Conservation (phyloP, 2,329 filamentous ascomycete genomes). For the Xylaria sp. region DNA sequence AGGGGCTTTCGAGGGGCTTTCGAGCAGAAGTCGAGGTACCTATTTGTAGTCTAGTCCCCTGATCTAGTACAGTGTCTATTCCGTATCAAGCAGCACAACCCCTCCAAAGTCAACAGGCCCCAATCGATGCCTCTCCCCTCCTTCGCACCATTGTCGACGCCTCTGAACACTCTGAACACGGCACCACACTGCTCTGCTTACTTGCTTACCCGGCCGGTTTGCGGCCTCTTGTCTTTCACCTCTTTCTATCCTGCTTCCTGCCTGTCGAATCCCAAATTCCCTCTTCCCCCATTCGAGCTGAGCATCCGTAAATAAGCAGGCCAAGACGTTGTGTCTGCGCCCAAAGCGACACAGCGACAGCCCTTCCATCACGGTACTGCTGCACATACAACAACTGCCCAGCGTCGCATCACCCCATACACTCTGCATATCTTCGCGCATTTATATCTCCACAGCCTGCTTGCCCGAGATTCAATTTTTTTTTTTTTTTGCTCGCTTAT, state of each 20-base stretch:
- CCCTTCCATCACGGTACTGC: background rate
- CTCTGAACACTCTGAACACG: too few species aligned
- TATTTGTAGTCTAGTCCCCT: too few species aligned
- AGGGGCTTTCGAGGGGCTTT: too few species aligned
- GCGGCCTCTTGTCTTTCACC: background rate
- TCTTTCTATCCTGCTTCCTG: background rate
- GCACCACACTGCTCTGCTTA: background rate
- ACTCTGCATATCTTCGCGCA: slow-evolving; percentile 13
- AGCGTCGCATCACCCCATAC: slow-evolving; percentile 20
- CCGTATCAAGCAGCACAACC: too few species aligned
- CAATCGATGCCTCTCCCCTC: too few species aligned
- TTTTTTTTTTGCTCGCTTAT: slow-evolving; percentile 14
- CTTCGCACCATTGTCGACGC: too few species aligned
- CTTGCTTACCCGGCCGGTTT: slow-evolving; percentile 2
- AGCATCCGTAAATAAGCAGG: background rate
- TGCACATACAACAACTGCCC: background rate
- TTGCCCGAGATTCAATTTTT: slow-evolving; percentile 13
- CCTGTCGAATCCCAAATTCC: background rate
- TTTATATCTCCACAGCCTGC: slow-evolving; percentile 24
- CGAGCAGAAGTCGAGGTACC: background rate
- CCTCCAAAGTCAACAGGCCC: too few species aligned
- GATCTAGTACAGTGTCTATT: too few species aligned
- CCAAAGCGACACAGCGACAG: background rate
- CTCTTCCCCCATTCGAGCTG: background rate
- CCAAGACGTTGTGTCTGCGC: background rate